A percentile compares a stretch with the other conserved stretches of the same genome.
These are phyloP conservation scores for Cercospora canescens DNA, from an alignment of 2,329 filamentous ascomycete species.

Conservation along the genomic window DNA sequence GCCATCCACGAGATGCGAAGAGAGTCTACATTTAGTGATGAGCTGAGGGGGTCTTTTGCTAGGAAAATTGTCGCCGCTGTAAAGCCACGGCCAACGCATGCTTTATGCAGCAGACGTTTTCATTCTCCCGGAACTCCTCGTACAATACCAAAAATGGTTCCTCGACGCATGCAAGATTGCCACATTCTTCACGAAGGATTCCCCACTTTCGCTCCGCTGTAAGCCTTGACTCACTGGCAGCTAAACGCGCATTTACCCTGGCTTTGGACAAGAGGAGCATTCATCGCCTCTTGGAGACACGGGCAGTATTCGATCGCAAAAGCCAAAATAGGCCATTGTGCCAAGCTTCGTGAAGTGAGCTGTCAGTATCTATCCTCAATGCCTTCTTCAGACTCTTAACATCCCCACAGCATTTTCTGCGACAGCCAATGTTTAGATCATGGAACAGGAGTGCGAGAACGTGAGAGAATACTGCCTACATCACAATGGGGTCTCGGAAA, in stretches of 20 bases:
- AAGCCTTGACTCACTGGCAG: background rate
- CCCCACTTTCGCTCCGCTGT: background rate
- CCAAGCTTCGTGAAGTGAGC: too few species aligned
- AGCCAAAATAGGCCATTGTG: too few species aligned
- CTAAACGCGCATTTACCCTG: background rate
- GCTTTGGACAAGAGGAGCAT: background rate
- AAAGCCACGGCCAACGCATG: background rate
- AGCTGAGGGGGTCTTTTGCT: background rate
- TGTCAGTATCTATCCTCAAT: too few species aligned
- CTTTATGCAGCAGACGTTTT: background rate
- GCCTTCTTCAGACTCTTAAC: too few species aligned
- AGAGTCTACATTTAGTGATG: constrained; percentile 54
- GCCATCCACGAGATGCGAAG: constrained; percentile 71
- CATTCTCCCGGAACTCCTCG: background rate
- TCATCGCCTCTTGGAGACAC: background rate
- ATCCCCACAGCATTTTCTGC: too few species aligned
- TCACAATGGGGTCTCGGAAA: too few species aligned
- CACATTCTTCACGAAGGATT: background rate
- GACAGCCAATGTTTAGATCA: too few species aligned
- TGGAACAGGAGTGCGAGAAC: too few species aligned
- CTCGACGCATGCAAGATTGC: background rate
- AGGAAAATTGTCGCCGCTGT: background rate
- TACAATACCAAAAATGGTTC: background rate
- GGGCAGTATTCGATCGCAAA: too few species aligned
- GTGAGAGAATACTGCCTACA: too few species aligned